Percentiles rank a stretch among this genome's conserved stretches.
Conservation (phyloP, 495 filamentous ascomycete species). For the Hyaloscypha finlandica region DNA sequence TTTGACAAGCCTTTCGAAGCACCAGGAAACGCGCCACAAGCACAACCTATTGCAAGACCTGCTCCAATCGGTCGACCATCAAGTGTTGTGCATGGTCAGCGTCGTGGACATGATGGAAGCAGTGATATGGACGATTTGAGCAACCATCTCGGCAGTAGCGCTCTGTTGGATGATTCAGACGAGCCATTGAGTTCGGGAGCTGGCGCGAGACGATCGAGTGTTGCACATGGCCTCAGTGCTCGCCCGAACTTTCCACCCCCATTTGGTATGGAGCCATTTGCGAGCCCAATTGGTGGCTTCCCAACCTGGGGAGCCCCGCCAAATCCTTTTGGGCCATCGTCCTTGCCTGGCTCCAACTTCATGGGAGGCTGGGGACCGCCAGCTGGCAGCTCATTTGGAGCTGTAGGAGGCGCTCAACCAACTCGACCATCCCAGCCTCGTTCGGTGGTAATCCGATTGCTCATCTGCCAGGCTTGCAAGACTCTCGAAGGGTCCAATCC, state of each 20-base stretch:
- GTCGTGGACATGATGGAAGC: constrained; percentile 36
- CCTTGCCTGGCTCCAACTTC: constrained; percentile 31
- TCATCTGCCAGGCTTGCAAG: constrained; percentile 51
- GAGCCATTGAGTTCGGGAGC: constrained; percentile 40
- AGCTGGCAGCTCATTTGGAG: constrained; percentile 22
- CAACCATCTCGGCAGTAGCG: constrained; percentile 88
- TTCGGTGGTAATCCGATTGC: constrained; percentile 47
- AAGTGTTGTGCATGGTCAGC: constrained; percentile 61
- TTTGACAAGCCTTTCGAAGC: constrained; percentile 52
- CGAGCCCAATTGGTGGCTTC: constrained; percentile 25
- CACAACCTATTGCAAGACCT: constrained; percentile 74
- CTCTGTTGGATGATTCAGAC: constrained; percentile 82
- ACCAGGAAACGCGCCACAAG: constrained; percentile 36
- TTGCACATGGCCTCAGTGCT: constrained; percentile 24
- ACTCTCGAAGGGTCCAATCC: constrained; percentile 42
- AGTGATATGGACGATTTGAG: constrained; percentile 72
- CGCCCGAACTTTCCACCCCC: constrained; percentile 30
- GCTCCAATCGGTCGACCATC: constrained; percentile 86
- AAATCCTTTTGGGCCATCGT: constrained; percentile 31
- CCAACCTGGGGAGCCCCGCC: constrained; percentile 28
- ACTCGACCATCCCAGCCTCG: constrained; percentile 42
- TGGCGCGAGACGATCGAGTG: constrained; percentile 34
- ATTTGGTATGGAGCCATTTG: constrained; percentile 31
- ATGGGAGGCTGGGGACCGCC: constrained; percentile 29
- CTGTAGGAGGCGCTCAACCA: constrained; percentile 27